Base-by-base conservation (phyloP, 2,329 filamentous ascomycete genomes). In the Exophiala sp. region DNA sequence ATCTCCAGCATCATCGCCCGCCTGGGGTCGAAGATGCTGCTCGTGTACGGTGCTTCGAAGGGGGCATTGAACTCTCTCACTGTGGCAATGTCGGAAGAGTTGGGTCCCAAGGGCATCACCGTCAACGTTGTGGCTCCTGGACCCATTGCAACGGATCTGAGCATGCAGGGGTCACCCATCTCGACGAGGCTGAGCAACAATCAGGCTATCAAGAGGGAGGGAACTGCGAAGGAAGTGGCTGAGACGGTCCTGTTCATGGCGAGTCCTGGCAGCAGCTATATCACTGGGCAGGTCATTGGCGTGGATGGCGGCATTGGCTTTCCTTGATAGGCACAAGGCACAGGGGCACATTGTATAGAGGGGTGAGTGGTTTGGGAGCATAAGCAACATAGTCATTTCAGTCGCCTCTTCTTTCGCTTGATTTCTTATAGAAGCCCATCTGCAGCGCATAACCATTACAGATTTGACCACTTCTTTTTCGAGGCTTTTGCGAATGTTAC, bases 41-140 rank as follows among this genome's bases (percentile, higher is more conserved):
- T 42, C 10, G 66, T 78, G 6, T 82, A 82, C 60, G 68, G 68
- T 6, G 67, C 72, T 0, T 77, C 74, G 40, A 82, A 82, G 60
- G 79, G 77, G 39, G 76, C 79, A 5, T 70, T 83, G 34, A 78
- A 82, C 63, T 75, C 80, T 61, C 74, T 82, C 68, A 73, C 74
- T 0, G 71, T 77, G 9, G 67, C 74, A 2, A 63, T 81, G 53
- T 70, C 74, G 37, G 81, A 80, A 62, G 77, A 80, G 45, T 68
- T 81, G 19, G 57, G 48, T 2, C 40, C 46, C 3, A 74, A 71
- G 57, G 73, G 72, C 1, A 76, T 80, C 60, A 64, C 59, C 10
- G 74, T 78, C 13, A 79, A 79, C 56, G 66, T 66, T 8, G 63
- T 79, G 10, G 71, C 75, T 0, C 76, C 76, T 0, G 76, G 75